Evolutionary conservation across 2,329 filamentous ascomycete species (phyloP).

Genomic region (Rutstroemia sp.): DNA sequence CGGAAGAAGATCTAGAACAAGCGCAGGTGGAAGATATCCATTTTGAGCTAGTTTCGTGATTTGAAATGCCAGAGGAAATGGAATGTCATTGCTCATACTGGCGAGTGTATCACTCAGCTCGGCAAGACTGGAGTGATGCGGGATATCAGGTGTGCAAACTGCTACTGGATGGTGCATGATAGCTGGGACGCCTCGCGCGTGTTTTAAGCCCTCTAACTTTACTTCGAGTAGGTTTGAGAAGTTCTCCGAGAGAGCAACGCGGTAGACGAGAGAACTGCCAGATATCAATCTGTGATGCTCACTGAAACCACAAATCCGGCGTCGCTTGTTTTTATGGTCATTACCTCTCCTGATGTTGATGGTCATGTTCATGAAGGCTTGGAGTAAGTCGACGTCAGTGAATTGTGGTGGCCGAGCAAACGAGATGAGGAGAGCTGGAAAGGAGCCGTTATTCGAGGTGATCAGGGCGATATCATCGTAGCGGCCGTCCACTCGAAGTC

Average conservation of each 20-base stretch:
- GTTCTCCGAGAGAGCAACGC: constrained; percentile 27
- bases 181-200: constrained; percentile 28
- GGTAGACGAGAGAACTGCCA: constrained; percentile 44
- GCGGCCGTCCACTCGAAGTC: constrained; percentile 41
- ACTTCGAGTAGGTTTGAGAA: constrained; percentile 23
- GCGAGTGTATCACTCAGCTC: constrained; percentile 18
- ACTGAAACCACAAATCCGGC: constrained; percentile 30
- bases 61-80: constrained; percentile 53
- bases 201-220: constrained; percentile 23
- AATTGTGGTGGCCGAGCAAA: constrained; percentile 45
- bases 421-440: constrained; percentile 39
- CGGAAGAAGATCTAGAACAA: constrained; percentile 41
- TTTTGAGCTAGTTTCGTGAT: constrained; percentile 57
- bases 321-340: constrained; percentile 16
- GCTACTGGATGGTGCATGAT: constrained; percentile 19
- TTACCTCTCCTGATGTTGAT: neutral
- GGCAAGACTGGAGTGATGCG: constrained; percentile 14
- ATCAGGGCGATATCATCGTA: constrained; percentile 19
- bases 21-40: constrained; percentile 50
- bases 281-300: constrained; percentile 32
- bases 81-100: constrained; percentile 26
- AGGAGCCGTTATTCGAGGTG: constrained; percentile 35
- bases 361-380: neutral
- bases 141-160: constrained; percentile 10
- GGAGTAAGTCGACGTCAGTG: constrained; percentile 28